These are phyloP conservation scores for Sphaceloma murrayae DNA, from an alignment of 2,329 filamentous ascomycete species.

Conservation along the genomic window DNA sequence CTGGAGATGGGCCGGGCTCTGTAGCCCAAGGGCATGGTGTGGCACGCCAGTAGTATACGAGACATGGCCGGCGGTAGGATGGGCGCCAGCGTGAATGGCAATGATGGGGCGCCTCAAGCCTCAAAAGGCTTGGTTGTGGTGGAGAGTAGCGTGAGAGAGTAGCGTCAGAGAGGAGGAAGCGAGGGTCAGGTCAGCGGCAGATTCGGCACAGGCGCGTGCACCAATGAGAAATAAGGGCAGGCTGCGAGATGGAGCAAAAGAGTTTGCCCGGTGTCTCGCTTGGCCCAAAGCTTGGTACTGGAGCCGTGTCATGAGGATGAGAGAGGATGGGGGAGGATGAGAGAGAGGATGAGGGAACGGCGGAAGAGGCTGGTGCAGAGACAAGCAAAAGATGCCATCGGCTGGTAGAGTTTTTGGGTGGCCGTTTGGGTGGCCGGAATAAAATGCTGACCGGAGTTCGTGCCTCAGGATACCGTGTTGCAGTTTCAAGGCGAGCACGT, in stretches of 20 bases:
- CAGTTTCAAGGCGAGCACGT: not conserved
- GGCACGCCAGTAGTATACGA: slow-evolving; percentile 11
- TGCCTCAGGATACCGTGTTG: slow-evolving; percentile 11
- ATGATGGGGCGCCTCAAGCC: not conserved
- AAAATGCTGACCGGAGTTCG: too few species aligned
- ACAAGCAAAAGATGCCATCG: slow-evolving; percentile 2
- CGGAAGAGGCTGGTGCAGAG: not conserved
- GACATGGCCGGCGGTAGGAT: slow-evolving; percentile 11
- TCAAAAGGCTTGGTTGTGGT: not conserved
- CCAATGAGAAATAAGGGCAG: slow-evolving; percentile 5
- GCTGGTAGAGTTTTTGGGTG: slow-evolving; percentile 12
- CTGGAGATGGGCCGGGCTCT: slow-evolving; percentile 8
- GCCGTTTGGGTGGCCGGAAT: too few species aligned
- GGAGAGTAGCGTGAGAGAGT: not conserved
- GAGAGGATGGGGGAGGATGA: too few species aligned
- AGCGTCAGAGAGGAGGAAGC: slow-evolving; percentile 10
- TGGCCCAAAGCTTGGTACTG: slow-evolving; percentile 5
- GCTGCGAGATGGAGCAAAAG: not conserved
- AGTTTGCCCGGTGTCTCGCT: slow-evolving; percentile 1
- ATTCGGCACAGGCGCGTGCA: not conserved
- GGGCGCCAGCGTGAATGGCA: not conserved
- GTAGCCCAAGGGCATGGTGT: not conserved
- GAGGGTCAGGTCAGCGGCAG: slow-evolving; percentile 9
- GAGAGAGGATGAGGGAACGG: too few species aligned
- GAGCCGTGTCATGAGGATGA: not conserved